Evolutionary conservation across 768 basidiomycete species (phyloP), one percentile per base, ranked within the genome.

Genomic region (Rossbeevera mucosa): DNA sequence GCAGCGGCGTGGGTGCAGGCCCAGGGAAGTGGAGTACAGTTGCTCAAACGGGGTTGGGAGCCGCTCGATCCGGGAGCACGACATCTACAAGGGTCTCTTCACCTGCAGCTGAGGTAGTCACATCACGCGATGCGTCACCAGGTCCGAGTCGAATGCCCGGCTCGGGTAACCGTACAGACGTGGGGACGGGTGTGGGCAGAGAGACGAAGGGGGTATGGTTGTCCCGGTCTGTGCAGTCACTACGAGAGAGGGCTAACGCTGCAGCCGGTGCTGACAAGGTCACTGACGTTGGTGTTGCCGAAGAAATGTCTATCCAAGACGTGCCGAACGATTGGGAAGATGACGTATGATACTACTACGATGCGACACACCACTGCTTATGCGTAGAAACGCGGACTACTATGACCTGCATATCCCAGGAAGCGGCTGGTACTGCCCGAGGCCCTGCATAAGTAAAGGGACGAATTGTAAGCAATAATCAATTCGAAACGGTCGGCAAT

Each of bases 321-420:
- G 72, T 83, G 6, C 82, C 80, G 1, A 75, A 78, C 30, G 64
- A 76, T 55, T 83, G 81, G 82, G 81, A 83, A 54, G 78, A 82
- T 43, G 81, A 79, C 52, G 59, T 53, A 5, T 79, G 44, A 42
- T 9, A 21, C 38, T 41, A 16, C n/a, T n/a, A n/a, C n/a, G 14
- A 36, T 9, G 33, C 3, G 33, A n/a, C n/a, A 36, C 16, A 7
- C 28, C 13, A 13, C 28, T 28, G n/a, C 31, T 8, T 7, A 33
- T 33, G 16, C 2, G 8, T 36, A 36, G 33, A 36, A n/a, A 1
- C n/a, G n/a, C 7, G 4, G 9, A 31, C 14, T 31, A 16, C 14
- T 31, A 31, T n/a, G n/a, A 13, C 14, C 30, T 31, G 30, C 6
- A 31, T 16, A 7, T 31, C 6, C 14, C 29, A 30, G 12, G 31